Base-by-base conservation (phyloP, 495 filamentous ascomycete genomes). In the Neurospora pannonica region DNA sequence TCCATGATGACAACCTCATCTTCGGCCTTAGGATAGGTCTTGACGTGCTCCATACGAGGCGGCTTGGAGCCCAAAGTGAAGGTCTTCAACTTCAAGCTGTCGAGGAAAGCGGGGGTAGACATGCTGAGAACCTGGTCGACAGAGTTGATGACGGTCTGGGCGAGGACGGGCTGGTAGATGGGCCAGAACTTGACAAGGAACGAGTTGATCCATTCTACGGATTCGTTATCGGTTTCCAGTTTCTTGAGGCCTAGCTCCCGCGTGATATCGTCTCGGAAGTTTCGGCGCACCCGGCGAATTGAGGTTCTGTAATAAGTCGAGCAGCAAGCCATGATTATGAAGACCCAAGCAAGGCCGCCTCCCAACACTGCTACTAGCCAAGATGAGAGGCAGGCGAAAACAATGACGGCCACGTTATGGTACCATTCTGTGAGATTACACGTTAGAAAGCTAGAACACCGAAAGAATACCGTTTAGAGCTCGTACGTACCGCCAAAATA, bases 151-250 rank as follows among this genome's bases (percentile, higher is more conserved):
- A 99, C 90, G 15, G 94, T 96, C 72, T 95, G 89, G 69, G 94
- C 94, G 13, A 99, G 89, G 31, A 98, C 93, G 1, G 96, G 96
- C 62, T 94, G 92, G 80, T 96, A 98, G 78, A 99, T 99, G 28
- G 96, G 96, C 96, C 96, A 99, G 84, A 99, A 98, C 81, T 98
- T 99, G 81, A 96, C 91, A 76, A 98, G 76, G 84, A 98, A 98
- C 81, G 94, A 97, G 86, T 99, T 99, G 78, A 99, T 98, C 96
- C 96, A 99, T 81, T 99, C 96, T 43, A 99, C 83, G 77, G 91
- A 95, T 83, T 99, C 96, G 36, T 89, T 91, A 79, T 99, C 97
- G 10, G 92, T 97, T 76, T 98, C 96, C 72, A 99, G 84, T 73
- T 88, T 93, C 79, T 89, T 90, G 81, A 98, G 94, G 38, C 92